Evolutionary conservation across 495 filamentous ascomycete genomes (phyloP).

Genomic region (Bathelium albidoporum): DNA sequence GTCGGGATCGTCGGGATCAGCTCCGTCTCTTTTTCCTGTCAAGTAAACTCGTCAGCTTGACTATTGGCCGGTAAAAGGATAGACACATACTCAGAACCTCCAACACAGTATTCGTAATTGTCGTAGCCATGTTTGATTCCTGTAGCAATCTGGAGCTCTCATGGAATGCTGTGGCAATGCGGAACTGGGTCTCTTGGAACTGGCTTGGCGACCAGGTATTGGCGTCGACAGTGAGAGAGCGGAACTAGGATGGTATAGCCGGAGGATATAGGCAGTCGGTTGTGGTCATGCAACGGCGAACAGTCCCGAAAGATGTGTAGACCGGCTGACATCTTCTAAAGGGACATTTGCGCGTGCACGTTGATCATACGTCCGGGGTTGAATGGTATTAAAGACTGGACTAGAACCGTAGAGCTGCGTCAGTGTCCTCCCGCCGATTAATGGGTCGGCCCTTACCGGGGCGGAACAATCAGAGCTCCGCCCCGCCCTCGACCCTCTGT

Average conservation of each 20-base stretch:
- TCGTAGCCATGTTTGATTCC: conserved; percentile 28
- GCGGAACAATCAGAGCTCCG: neutral
- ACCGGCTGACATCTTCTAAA: conserved; percentile 1
- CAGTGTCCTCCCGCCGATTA: neutral
- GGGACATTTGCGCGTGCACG: neutral
- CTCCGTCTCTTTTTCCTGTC: conserved; percentile 10
- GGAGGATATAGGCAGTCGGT: neutral
- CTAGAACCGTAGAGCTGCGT: neutral
- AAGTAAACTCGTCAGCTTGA: neutral
- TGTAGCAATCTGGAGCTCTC: neutral
- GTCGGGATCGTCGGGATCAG: conserved; percentile 11
- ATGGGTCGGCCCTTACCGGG: neutral
- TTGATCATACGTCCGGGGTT: no score
- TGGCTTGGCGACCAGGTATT: neutral
- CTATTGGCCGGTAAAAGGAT: neutral
- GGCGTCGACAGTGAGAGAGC: neutral
- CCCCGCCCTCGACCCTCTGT: neutral
- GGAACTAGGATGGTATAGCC: neutral
- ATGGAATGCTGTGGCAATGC: neutral
- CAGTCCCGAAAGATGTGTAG: neutral
- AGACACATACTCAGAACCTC: conserved; percentile 31
- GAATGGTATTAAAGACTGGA: no score
- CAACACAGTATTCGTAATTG: conserved; percentile 25
- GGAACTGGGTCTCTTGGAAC: neutral
- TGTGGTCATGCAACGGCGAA: neutral